phyloP scores from a whole-genome alignment of 805 yeast species.

The Candida khao-thaluensis region DNA sequence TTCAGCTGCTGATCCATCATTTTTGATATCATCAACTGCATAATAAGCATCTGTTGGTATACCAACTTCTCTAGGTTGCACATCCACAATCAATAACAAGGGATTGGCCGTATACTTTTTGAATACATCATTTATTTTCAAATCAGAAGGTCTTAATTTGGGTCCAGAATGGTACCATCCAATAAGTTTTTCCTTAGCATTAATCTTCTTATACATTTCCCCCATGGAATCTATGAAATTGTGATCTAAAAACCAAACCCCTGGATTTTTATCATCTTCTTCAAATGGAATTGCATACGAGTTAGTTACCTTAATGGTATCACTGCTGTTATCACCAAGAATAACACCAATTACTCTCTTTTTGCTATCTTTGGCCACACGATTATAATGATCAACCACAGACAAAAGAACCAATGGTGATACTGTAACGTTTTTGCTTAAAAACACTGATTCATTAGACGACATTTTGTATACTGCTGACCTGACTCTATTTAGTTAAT shows the following conservation, averaged over 20 bases:
- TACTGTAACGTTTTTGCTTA: conserved; percentile 69
- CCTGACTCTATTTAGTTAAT: neutral
- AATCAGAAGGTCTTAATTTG: conserved; percentile 80
- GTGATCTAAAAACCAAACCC: conserved; percentile 96
- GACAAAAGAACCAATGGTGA: conserved; percentile 94
- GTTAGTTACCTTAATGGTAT: conserved; percentile 73
- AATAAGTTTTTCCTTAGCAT: conserved; percentile 91
- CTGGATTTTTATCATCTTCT: conserved; percentile 88
- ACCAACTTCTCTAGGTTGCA: conserved; percentile 79
- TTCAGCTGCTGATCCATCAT: conserved; percentile 91
- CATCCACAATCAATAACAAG: conserved; percentile 85
- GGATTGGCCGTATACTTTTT: conserved; percentile 81
- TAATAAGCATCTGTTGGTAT: conserved; percentile 94
- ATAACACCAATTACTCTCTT: conserved; percentile 94
- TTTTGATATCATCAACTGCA: conserved; percentile 92
- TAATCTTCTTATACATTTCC: conserved; percentile 96
- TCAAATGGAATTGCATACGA: conserved; percentile 97
- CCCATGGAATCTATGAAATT: conserved; percentile 95
- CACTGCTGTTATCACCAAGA: conserved; percentile 70
- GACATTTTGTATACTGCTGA: conserved; percentile 13
- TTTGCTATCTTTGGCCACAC: conserved; percentile 67
- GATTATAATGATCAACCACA: conserved; percentile 91
- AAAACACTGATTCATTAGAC: conserved; percentile 35
- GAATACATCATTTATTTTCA: conserved; percentile 86
- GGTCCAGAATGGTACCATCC: conserved; percentile 99